phyloP scores from a whole-genome alignment of 2,329 filamentous ascomycete genomes.

The Teratosphaeria zuluensis region DNA sequence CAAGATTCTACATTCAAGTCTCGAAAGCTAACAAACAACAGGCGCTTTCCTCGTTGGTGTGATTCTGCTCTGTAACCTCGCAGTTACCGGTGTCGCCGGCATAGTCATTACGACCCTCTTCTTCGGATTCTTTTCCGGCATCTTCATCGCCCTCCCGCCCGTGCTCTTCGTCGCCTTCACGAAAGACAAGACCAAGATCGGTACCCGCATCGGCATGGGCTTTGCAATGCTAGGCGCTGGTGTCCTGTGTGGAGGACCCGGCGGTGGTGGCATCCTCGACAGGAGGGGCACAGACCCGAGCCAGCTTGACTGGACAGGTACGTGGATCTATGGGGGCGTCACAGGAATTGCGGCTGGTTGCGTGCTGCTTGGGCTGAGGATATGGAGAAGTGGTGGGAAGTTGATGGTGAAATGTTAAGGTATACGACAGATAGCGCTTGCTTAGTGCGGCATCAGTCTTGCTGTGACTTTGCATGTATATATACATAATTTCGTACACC shows the following conservation, averaged over 20 bases:
- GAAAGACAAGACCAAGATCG: constrained; percentile 32
- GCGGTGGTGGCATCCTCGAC: constrained; percentile 26
- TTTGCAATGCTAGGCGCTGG: constrained; percentile 27
- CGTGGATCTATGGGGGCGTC: constrained; percentile 27
- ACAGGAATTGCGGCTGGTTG: constrained; percentile 13
- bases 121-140: constrained; percentile 36
- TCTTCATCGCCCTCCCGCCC: constrained; percentile 34
- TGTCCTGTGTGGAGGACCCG: constrained; percentile 26
- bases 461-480: neutral
- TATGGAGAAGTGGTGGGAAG: constrained; percentile 17
- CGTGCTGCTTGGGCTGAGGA: constrained; percentile 18
- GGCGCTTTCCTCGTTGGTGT: constrained; percentile 25
- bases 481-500: neutral
- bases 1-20: neutral
- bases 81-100: constrained; percentile 24
- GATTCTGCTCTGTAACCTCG: constrained; percentile 29
- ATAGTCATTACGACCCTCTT: constrained; percentile 29
- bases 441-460: neutral
- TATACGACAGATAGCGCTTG: neutral
- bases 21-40: neutral
- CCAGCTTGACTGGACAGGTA: constrained; percentile 25
- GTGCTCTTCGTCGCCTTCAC: constrained; percentile 32
- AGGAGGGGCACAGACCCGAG: constrained; percentile 4
- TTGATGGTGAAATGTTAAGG: constrained; percentile 16
- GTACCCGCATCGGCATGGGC: constrained; percentile 34